These are phyloP conservation scores for Tolypocladium pustulatum DNA, from an alignment of 2,329 filamentous ascomycete genomes.

Conservation along the genomic window DNA sequence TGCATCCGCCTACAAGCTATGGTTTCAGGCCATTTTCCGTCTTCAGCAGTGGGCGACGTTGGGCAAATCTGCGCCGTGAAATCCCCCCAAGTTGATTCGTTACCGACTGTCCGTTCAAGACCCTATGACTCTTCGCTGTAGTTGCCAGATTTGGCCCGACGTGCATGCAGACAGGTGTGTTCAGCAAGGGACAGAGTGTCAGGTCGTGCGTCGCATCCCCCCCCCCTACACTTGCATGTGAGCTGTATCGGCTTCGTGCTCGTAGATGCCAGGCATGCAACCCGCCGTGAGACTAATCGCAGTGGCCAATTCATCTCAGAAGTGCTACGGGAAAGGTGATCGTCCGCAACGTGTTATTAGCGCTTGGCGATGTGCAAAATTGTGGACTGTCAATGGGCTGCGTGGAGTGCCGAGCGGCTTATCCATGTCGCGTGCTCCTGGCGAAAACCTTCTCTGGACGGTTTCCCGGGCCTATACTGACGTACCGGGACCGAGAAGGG, in stretches of 20 bases:
- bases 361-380: neutral
- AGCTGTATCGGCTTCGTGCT: neutral
- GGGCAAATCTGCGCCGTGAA: neutral
- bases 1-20: too few relatives aligned
- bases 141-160: neutral
- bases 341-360: neutral
- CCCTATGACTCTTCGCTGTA: neutral
- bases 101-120: neutral
- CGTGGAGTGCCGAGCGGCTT: neutral
- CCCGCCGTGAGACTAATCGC: neutral
- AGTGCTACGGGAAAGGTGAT: neutral
- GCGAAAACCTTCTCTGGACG: neutral
- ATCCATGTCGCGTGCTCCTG: neutral
- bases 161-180: neutral
- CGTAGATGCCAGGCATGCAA: neutral
- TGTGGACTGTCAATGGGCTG: neutral
- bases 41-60: neutral
- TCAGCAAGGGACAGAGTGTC: neutral
- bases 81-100: neutral
- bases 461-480: neutral
- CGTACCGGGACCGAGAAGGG: neutral
- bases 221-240: neutral
- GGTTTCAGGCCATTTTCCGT: neutral
- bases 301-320: neutral
- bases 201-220: neutral